Percentiles rank a stretch among this genome's conserved stretches.
These are phyloP conservation scores for Phytophthora europaea DNA, from an alignment of 352 stramenopile species.

Conservation along the genomic window DNA sequence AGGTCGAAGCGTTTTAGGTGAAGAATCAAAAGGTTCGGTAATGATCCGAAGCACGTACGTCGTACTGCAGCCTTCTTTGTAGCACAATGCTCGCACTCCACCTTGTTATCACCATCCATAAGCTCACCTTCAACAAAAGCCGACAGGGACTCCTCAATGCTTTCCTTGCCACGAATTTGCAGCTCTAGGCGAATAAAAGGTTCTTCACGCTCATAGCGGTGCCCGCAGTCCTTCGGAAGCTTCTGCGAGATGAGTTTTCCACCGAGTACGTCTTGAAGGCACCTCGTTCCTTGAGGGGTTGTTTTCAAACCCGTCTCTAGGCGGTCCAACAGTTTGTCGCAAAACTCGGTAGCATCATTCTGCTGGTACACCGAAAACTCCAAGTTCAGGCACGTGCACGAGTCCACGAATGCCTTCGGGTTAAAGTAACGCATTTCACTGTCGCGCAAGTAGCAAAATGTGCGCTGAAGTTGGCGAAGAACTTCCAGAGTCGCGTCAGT, in stretches of 20 bases:
- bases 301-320: slow-evolving; percentile 96
- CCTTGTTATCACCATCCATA: slow-evolving; percentile 99
- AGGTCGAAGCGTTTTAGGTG: slow-evolving; percentile 99
- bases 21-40: slow-evolving; percentile 98
- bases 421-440: slow-evolving; percentile 91
- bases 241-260: slow-evolving; percentile 92
- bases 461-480: slow-evolving; percentile 89
- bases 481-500: slow-evolving; percentile 90
- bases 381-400: slow-evolving; percentile 91
- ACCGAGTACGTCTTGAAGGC: slow-evolving; percentile 77
- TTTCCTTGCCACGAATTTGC: slow-evolving; percentile 98
- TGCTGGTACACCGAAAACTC: slow-evolving; percentile 98
- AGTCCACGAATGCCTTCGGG: slow-evolving; percentile 90
- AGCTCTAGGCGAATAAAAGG: slow-evolving; percentile 98
- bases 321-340: slow-evolving; percentile 98
- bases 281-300: slow-evolving; percentile 84
- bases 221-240: slow-evolving; percentile 89
- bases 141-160: slow-evolving; percentile 97
- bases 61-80: slow-evolving; percentile 98
- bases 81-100: slow-evolving; percentile 97
- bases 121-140: slow-evolving; percentile 98
- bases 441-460: slow-evolving; percentile 90
- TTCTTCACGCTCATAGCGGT: slow-evolving; percentile 97
- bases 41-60: slow-evolving; percentile 94
- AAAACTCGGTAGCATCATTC: slow-evolving; percentile 99